Conservation (phyloP, 768 basidiomycete species). For the Filobasidium wieringae region DNA sequence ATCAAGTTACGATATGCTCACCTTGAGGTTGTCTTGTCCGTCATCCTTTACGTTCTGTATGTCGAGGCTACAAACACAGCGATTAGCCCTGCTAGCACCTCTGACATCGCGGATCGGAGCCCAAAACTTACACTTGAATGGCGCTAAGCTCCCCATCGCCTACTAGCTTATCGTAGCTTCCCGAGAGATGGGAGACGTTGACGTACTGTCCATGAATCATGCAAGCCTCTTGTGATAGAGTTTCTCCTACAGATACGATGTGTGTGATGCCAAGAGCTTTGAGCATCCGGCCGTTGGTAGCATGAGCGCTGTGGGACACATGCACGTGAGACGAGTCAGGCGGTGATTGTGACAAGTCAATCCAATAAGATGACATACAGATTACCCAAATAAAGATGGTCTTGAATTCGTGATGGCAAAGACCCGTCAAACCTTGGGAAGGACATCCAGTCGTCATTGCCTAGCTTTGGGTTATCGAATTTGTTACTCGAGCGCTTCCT, state of each 20-base stretch:
- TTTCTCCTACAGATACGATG: conserved; percentile 93
- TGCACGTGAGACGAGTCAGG: conserved; percentile 11
- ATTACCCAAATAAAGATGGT: conserved; percentile 88
- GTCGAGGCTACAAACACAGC: conserved; percentile 22
- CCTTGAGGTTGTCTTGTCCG: conserved; percentile 56
- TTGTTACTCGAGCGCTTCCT: neutral
- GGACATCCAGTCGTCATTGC: conserved; percentile 75
- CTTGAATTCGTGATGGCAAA: conserved; percentile 84
- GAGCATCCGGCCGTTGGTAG: conserved; percentile 87
- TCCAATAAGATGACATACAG: conserved; percentile 47
- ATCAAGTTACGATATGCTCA: neutral
- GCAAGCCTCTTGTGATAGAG: conserved; percentile 51
- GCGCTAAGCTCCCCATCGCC: neutral
- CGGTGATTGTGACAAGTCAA: neutral
- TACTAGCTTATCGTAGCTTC: neutral
- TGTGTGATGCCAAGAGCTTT: conserved; percentile 92
- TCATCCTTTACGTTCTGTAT: conserved; percentile 64
- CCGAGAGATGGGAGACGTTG: neutral
- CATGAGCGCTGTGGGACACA: conserved; percentile 58
- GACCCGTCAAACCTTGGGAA: conserved; percentile 87
- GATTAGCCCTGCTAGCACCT: neutral
- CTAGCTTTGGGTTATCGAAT: neutral
- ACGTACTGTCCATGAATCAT: conserved; percentile 12
- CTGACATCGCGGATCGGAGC: neutral
- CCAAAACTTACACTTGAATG: conserved; percentile 7